Evolutionary conservation across 805 yeast genomes (phyloP), one percentile per base, ranked within the genome.

Genomic region (Saccharomycopsis oosterbeekiorum): DNA sequence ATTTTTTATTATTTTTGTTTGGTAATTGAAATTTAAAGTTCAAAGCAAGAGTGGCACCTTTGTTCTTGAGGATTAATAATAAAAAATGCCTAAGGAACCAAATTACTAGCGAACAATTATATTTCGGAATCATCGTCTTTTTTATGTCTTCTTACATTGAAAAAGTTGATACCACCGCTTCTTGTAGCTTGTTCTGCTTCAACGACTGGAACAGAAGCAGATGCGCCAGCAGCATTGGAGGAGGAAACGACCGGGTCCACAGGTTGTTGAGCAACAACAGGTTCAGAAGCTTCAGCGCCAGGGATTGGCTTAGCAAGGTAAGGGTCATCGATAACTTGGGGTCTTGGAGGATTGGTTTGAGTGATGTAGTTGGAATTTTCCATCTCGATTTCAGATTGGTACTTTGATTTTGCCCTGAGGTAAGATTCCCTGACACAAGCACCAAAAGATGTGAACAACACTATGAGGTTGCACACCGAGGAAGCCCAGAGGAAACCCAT

Each of bases 401-500:
- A 54, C 39, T 47, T 59, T 37, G 42, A 60, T 51, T 56, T 64
- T 15, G 66, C 63, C 37, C 63, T 57, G 26, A 34, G 12, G 39
- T 64, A 64, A 24, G 65, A 47, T 43, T 60, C 59, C 43, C 62
- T 43, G 11, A 57, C 62, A 56, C 63, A 64, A 19, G 63, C 76
- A 64, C 81, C 78, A 72, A 85, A 82, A 11, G 82, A 72, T 67
- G 80, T 70, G 70, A 82, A 72, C 75, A 78, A 81, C 51, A 81
- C 76, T 59, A 84, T 65, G 41, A 82, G 67, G 62, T 82, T 71
- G 64, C 78, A 72, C 3, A 80, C 84, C 59, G 83, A 82, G 24
- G 89, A 75, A 58, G 90, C 86, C 96, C 96, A 88, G 6, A 84
- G 69, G 60, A 86, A 69, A 68, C 87, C 92, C 70, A 84, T 71